A percentile compares a stretch with the other conserved stretches of the same genome.
Conservation (phyloP, 768 basidiomycete species). For the Russula vinacea region DNA sequence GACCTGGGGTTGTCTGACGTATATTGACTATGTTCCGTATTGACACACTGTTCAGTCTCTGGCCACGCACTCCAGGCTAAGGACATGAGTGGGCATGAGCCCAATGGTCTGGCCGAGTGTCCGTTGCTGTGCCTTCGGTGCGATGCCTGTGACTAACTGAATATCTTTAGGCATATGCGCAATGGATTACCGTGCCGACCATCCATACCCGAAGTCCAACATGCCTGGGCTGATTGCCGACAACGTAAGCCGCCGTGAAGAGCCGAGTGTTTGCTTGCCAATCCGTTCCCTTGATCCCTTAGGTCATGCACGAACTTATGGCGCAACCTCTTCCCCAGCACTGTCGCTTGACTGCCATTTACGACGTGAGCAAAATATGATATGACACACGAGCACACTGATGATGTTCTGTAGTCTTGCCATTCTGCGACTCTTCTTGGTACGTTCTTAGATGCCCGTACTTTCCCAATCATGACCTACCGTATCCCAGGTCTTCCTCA, state of each 20-base stretch:
- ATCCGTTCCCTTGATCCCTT: not conserved
- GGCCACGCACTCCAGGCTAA: constrained; percentile 6
- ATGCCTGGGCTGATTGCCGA: constrained; percentile 9
- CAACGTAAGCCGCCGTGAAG: not conserved
- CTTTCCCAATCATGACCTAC: not conserved
- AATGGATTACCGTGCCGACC: not conserved
- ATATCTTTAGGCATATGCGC: constrained; percentile 6
- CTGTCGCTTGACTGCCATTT: constrained; percentile 18
- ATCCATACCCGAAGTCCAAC: not conserved
- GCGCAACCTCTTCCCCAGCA: not conserved
- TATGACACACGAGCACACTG: not conserved
- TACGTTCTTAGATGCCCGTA: not conserved
- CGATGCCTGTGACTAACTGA: not conserved
- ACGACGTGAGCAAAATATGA: constrained; percentile 4
- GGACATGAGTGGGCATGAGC: not conserved
- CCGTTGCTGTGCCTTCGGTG: not conserved
- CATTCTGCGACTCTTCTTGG: constrained; percentile 12
- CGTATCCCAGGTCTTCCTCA: constrained; percentile 9
- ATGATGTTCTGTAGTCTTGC: not conserved
- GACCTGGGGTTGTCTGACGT: not conserved
- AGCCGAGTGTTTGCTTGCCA: too few species aligned
- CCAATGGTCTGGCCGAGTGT: not conserved
- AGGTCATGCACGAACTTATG: constrained; percentile 3
- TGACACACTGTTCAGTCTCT: not conserved
- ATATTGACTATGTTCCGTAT: not conserved